Evolutionary conservation across 1,284 basidiomycete genomes (phyloP).

Genomic region (Singerocomus inundabilis): DNA sequence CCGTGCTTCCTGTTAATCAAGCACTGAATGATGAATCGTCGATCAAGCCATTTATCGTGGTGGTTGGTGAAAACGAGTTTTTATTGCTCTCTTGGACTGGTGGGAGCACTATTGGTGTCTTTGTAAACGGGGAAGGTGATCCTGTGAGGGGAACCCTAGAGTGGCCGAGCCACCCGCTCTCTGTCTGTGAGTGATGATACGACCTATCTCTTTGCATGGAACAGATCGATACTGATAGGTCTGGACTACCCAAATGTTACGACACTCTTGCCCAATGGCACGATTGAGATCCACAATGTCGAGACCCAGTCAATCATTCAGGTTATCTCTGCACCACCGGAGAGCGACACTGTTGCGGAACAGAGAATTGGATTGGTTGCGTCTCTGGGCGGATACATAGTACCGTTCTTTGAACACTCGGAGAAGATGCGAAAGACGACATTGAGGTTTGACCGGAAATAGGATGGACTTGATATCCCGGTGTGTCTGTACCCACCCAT

Average conservation of each 20-base stretch:
- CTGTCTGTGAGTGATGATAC: constrained; percentile 61
- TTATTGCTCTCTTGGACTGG: constrained; percentile 78
- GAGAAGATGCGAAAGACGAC: constrained; percentile 51
- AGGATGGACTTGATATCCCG: constrained; percentile 2
- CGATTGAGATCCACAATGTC: constrained; percentile 79
- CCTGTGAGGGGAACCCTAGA: constrained; percentile 86
- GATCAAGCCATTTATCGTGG: constrained; percentile 71
- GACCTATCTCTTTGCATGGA: not conserved
- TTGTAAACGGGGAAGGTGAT: constrained; percentile 81
- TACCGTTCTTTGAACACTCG: constrained; percentile 57
- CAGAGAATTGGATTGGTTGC: constrained; percentile 42
- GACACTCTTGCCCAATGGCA: constrained; percentile 74
- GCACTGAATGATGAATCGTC: constrained; percentile 40
- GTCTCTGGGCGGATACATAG: constrained; percentile 54
- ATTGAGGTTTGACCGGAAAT: constrained; percentile 26
- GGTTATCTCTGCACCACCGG: constrained; percentile 53
- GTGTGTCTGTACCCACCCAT: constrained; percentile 27
- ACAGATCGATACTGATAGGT: constrained; percentile 42
- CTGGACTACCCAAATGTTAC: constrained; percentile 81
- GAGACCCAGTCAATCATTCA: constrained; percentile 76
- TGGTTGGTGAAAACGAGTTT: constrained; percentile 78
- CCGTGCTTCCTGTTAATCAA: constrained; percentile 78
- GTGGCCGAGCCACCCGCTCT: constrained; percentile 77
- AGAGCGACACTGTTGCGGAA: constrained; percentile 25
- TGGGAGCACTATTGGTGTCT: constrained; percentile 74